Base-by-base conservation (phyloP, 208 protist genomes). In the Acanthamoeba divionensis region DNA sequence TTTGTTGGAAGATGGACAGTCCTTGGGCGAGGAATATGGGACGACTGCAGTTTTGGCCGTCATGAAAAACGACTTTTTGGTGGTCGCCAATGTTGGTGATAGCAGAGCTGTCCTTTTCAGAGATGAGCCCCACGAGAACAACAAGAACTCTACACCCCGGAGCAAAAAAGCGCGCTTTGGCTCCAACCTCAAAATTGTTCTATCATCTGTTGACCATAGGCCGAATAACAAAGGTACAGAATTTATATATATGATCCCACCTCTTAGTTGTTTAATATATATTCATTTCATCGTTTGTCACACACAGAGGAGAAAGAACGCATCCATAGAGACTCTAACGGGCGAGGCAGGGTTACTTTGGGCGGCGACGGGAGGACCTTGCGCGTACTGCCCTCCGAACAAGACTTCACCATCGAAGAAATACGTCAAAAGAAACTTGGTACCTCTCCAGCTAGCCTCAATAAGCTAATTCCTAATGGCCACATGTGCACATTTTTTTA, bases 51-150 rank as follows among this genome's bases (percentile, higher is more conserved):
- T 88, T 6, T 13, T 88, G 13, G 47, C 44, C 38, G 80, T 88
- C 1, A 38, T 60, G 57, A 21, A 73, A 1, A 33, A 54, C 0
- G 21, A 48, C 26, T 48, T n/a, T 15, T 33, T 88, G 57, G 80
- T 87, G 60, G 24, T 88, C 6, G 80, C 44, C 33, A 88, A 88
- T 12, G 80, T 88, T n/a, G 80, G 80, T 12, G 80, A 88, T 47
- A 71, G 57, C 80, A 44, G 80, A 36, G 80, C 57, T 24, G 60
- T 88, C 5, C 36, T 88, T 24, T 88, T 88, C 15, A 54, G 80
- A n/a, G n/a, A n/a, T n/a, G 12, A 36, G 36, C 36, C 54, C 54
- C 41, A 88, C 50, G 48, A 12, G 31, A 33, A 12, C 47, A 18
- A 71, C 57, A 15, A 4, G 41, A 2, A 65, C 54, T 5, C 26